These are phyloP conservation scores for Pistacia atlantica DNA, from an alignment of 345 rosid species.

Conservation along the genomic window DNA sequence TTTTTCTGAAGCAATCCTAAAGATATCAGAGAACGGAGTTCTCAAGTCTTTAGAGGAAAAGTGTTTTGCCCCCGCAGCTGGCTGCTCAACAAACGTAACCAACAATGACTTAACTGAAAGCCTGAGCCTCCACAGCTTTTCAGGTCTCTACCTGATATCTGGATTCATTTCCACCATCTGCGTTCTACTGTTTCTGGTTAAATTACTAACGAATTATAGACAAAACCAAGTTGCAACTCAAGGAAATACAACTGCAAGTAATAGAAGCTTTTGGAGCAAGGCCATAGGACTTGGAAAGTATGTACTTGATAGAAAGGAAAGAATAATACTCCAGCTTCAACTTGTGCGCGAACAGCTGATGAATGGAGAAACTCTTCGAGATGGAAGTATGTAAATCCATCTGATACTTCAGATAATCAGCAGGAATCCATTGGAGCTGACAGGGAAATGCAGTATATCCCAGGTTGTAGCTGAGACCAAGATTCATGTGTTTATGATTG, in stretches of 20 bases:
- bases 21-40: slow-evolving; percentile 39
- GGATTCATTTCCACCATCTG: slow-evolving; percentile 39
- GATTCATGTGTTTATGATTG: too few relatives aligned
- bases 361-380: slow-evolving; percentile 16
- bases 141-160: slow-evolving; percentile 39
- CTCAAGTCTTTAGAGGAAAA: slow-evolving; percentile 24
- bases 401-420: slow-evolving; percentile 1
- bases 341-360: background rate
- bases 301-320: slow-evolving; percentile 19
- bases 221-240: background rate
- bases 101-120: slow-evolving; percentile 22
- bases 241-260: background rate
- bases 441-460: slow-evolving; percentile 8
- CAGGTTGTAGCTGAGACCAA: background rate
- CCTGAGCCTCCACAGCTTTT: slow-evolving; percentile 42
- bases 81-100: slow-evolving; percentile 19
- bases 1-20: slow-evolving; percentile 44
- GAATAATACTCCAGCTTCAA: background rate
- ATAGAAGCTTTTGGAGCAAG: slow-evolving; percentile 21
- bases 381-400: slow-evolving; percentile 14
- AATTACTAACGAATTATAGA: slow-evolving; percentile 11
- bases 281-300: slow-evolving; percentile 11
- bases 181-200: slow-evolving; percentile 28
- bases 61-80: slow-evolving; percentile 26
- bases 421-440: slow-evolving; percentile 1